A percentile compares a stretch with the other conserved stretches of the same genome.
Evolutionary conservation across 306 rosid species (phyloP).

Genomic region (Malus asiatica): DNA sequence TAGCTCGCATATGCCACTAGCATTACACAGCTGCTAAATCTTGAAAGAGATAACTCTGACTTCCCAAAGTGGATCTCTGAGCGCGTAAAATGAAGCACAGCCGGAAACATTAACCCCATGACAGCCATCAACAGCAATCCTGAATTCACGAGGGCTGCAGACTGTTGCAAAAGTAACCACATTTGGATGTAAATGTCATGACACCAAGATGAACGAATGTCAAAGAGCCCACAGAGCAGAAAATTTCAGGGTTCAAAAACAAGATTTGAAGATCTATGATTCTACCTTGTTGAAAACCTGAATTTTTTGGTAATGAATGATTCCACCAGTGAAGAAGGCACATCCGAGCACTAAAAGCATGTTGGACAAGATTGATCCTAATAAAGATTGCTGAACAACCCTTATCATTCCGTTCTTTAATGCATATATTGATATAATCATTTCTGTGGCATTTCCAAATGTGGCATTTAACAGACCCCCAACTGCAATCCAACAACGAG

Average conservation of each 20-base stretch:
- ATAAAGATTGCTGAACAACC: constrained; percentile 87
- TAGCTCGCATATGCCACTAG: constrained; percentile 75
- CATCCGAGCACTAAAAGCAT: constrained; percentile 94
- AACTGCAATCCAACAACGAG: constrained; percentile 42
- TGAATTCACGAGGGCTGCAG: constrained; percentile 76
- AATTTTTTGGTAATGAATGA: constrained; percentile 44
- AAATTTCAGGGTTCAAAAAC: background rate
- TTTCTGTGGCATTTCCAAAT: constrained; percentile 85
- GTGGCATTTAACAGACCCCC: constrained; percentile 94
- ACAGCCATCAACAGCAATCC: constrained; percentile 93
- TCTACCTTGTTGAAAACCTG: constrained; percentile 71
- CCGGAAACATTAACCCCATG: constrained; percentile 82
- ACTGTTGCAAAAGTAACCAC: constrained; percentile 44
- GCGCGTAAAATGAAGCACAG: constrained; percentile 87
- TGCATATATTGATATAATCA: constrained; percentile 86
- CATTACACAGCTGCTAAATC: constrained; percentile 92
- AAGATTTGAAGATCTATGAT: background rate
- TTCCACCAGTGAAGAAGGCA: constrained; percentile 87
- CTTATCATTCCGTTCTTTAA: constrained; percentile 80
- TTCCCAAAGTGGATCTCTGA: constrained; percentile 73
- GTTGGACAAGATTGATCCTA: constrained; percentile 88
- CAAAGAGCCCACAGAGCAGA: background rate
- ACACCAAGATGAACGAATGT: background rate
- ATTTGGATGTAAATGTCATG: constrained; percentile 14
- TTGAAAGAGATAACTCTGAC: constrained; percentile 72